These are phyloP conservation scores for Solanum tacnaense DNA, from an alignment of 257 asterid species.

Conservation along the genomic window DNA sequence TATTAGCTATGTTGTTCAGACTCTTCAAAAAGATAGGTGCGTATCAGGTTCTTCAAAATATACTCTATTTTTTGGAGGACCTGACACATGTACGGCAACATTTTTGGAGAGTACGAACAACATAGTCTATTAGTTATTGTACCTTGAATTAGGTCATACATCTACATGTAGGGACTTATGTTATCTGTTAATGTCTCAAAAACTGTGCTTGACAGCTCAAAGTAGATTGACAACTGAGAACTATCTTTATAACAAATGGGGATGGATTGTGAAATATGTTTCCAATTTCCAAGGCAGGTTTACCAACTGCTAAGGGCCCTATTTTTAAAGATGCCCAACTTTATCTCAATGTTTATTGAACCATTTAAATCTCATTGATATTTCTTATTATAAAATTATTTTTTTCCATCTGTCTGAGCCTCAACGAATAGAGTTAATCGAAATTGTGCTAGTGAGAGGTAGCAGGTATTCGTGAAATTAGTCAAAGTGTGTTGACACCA, in stretches of 20 bases:
- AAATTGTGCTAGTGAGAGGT: background rate
- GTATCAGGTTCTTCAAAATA: too few species aligned
- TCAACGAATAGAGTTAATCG: background rate
- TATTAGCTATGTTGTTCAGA: background rate
- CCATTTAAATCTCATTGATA: background rate
- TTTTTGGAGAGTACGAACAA: background rate
- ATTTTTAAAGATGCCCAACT: background rate
- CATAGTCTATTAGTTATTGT: background rate
- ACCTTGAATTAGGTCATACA: background rate
- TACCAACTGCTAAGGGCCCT: constrained; percentile 2
- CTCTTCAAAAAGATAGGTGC: background rate
- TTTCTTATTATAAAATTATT: background rate
- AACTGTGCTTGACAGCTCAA: constrained; percentile 5
- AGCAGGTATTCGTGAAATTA: background rate
- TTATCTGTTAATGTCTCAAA: background rate
- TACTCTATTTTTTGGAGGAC: background rate
- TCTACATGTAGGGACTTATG: background rate
- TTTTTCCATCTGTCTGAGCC: background rate
- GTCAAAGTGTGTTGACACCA: background rate
- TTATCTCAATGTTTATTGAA: background rate
- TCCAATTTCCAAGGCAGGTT: background rate
- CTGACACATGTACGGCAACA: rapidly evolving
- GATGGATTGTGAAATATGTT: background rate
- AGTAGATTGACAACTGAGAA: background rate
- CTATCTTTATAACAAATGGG: background rate